Evolutionary conservation across 495 filamentous ascomycete species (phyloP), one percentile per base, ranked within the genome.

Genomic region (Elaphomyces granulatus): DNA sequence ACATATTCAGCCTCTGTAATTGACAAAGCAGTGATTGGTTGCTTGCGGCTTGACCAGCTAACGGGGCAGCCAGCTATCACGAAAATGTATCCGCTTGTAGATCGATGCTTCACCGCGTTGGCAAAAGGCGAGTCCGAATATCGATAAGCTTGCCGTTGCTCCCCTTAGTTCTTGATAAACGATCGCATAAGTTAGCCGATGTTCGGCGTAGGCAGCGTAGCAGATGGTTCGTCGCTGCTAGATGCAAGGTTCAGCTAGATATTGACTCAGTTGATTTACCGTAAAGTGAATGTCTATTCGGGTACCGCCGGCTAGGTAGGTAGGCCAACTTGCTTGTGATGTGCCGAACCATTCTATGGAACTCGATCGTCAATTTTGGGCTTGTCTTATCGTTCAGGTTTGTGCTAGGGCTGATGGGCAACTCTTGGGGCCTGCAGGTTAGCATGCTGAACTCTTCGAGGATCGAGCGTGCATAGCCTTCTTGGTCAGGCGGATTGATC

Each of bases 1-100:
- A 50, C 41, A 37, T 45, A 48, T 17, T 50, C 41, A 2, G 48
- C 21, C 30, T 50, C 41, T 2, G 34, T 48, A 15, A 26, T 31
- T 2, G 40, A 45, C 10, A 32, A 15, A n/a, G 45, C 33, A 3
- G 48, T 45, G 0, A 45, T 20, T 1, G 20, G 15, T 32, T 51
- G 48, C 19, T 49, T 51, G 9, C 28, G 19, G 4, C 41, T 44
- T 23, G 35, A 40, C 48, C 43, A 54, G 0, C 36, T 41, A 8
- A 47, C 34, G 3, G 45, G 40, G n/a, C 33, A 34, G 1, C 42
- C 37, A 14, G 12, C 38, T 0, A 51, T 19, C 7, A 34, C 39
- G 15, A 50, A 45, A 0, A 52, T 30, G 23, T 42, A 52, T 3
- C 43, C 49, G 8, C 20, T 34, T 0, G 32, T 45, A 12, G 46